Evolutionary conservation across 164 flowering plant species (phyloP), one percentile per base, ranked within the genome.

Genomic region (Berberis vulgaris): DNA sequence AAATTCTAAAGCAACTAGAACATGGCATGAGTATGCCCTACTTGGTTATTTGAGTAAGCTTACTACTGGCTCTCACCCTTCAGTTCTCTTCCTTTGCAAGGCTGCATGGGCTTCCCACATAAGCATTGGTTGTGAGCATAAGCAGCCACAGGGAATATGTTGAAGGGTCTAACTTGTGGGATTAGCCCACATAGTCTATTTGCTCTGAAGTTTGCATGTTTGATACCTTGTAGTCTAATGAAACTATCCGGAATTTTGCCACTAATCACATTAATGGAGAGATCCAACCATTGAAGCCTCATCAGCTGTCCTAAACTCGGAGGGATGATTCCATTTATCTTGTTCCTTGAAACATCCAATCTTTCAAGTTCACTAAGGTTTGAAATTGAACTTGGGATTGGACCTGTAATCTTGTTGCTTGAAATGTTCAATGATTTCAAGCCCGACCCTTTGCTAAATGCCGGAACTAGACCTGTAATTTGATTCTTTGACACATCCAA

Each of bases 81-180:
- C 42, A 49, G 40, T 60, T 57, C 43, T 68, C 73, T 72, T 58
- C 61, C 71, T 67, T 76, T 83, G 68, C 98, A 93, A 64, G 89
- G 78, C 47, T 80, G 85, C 81, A 93, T 49, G 5, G 98, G 98
- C 57, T 83, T 86, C 57, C 92, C 98, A 80, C 98, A 93, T 61
- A 93, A 77, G 75, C 98, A 89, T 43, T 78, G 74, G 67, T 93
- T 93, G 64, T 90, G 96, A 13, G 85, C 87, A 81, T 93, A 93
- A 61, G 98, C 97, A 63, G 66, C 81, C 9, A 72, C 69, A 1
- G 91, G 94, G 62, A 90, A 90, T 45, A 90, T 71, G 45, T 85
- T 85, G 64, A 79, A 84, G 11, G 97, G 98, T 66, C 87, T 84
- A 2, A 82, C 87, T 74, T 93, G 97, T 56, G 98, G 98, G 10